These are phyloP conservation scores for Colletotrichum viniferum DNA, from an alignment of 2,329 filamentous ascomycete species.

Conservation along the genomic window DNA sequence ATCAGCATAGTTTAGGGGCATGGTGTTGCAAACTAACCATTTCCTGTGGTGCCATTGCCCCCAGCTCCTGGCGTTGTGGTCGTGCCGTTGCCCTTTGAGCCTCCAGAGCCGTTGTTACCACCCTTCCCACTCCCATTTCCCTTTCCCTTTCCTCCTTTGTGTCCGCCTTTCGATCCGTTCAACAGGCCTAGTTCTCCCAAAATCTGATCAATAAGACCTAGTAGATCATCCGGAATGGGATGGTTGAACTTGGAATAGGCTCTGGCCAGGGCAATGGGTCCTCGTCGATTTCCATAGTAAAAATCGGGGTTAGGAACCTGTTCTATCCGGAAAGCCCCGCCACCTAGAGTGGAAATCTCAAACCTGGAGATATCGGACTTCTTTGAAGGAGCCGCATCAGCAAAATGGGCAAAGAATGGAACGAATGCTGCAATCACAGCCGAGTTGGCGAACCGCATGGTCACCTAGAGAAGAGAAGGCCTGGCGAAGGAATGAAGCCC, in stretches of 20 bases:
- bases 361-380: conserved; percentile 27
- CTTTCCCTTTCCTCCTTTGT: not conserved
- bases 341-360: conserved; percentile 40
- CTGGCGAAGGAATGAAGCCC: conserved; percentile 23
- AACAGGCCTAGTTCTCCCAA: conserved; percentile 36
- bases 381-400: conserved; percentile 30
- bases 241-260: conserved; percentile 44
- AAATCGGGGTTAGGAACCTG: conserved; percentile 44
- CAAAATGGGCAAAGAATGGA: conserved; percentile 22
- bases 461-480: conserved; percentile 11
- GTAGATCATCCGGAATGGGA: conserved; percentile 36
- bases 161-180: not conserved
- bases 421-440: conserved; percentile 36
- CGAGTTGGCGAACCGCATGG: conserved; percentile 37
- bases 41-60: not conserved
- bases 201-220: conserved; percentile 35
- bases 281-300: conserved; percentile 32
- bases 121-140: not conserved
- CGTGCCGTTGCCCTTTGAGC: conserved; percentile 8
- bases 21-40: not conserved
- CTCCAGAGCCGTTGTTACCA: not conserved
- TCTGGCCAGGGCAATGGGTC: conserved; percentile 42
- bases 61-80: not conserved
- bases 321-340: conserved; percentile 40
- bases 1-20: conserved; percentile 10